Evolutionary conservation across 2,329 filamentous ascomycete genomes (phyloP), one percentile per base, ranked within the genome.

Genomic region (Fusarium hostae): DNA sequence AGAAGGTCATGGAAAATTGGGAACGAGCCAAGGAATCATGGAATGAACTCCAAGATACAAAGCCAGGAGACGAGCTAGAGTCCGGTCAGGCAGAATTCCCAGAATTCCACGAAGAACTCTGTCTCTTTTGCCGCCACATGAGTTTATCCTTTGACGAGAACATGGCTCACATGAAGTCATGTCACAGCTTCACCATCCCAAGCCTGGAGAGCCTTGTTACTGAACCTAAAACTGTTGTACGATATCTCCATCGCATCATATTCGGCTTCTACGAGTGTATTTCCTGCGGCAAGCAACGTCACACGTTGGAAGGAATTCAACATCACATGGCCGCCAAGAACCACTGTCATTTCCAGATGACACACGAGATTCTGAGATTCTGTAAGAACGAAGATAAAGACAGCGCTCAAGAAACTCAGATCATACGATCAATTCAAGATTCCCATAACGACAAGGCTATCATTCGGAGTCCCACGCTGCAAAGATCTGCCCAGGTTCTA

Each of bases 211-310:
- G 78, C 13, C 78, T 88, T 3, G 69, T 78, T 0, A 83, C 87
- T 6, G 83, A 88, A 44, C 66, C 83, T 2, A 83, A 83, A 34
- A 82, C 83, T 1, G 75, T 88, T 5, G 75, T 88, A 20, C 71
- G 77, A 40, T 87, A 87, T 59, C 75, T 88, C 1, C 81, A 84
- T 59, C 78, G 86, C 6, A 77, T 88, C 43, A 83, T 89, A 34
- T 84, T 80, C 28, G 81, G 78, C 3, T 86, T 85, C 59, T 79
- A 80, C 34, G 84, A 88, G 70, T 89, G 87, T 68, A 80, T 89
- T 26, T 81, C 80, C 18, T 89, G 87, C 68, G 84, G 83, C 3
- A 83, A 80, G 10, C 77, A 82, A 37, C 80, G 83, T 35, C 74
- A 74, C 5, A 85, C 83, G 0, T 77, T 81, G 0, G 79, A 85